These are phyloP conservation scores for Eleusine indica DNA, from an alignment of 176 grass and related monocot genomes.

Conservation along the genomic window DNA sequence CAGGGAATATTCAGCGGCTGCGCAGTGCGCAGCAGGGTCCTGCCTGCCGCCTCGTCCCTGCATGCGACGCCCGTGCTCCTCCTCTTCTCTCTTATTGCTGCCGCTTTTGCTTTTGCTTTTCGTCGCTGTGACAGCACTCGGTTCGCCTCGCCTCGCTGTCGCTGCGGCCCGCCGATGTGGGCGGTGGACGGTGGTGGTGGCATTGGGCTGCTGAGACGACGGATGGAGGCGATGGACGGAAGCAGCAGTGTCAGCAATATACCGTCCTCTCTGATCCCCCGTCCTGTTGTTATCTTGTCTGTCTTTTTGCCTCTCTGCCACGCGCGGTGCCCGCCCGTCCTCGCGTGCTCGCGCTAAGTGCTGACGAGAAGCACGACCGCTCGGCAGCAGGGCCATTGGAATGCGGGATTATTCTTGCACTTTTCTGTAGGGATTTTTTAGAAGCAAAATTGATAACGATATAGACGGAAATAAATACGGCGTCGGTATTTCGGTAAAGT, in stretches of 20 bases:
- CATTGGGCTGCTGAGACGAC: neutral
- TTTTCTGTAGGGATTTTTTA: too few species aligned
- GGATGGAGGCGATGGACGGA: neutral
- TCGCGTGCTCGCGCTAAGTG: neutral
- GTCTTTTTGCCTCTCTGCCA: neutral
- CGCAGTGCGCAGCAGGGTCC: neutral
- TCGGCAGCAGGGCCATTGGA: neutral
- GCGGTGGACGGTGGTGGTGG: neutral
- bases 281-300: slow-evolving; percentile 37
- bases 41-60: slow-evolving; percentile 18
- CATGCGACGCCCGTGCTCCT: slow-evolving; percentile 41
- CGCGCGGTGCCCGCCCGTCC: neutral
- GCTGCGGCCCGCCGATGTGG: neutral
- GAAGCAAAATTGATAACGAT: too few species aligned
- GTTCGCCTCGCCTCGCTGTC: neutral
- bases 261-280: neutral
- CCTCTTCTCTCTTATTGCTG: neutral
- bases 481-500: too few species aligned
- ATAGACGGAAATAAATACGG: too few species aligned
- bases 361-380: neutral
- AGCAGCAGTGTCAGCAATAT: neutral
- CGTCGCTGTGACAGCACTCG: slow-evolving; percentile 43
- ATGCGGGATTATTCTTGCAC: neutral
- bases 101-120: slow-evolving; percentile 61
- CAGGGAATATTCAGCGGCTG: slow-evolving; percentile 68